Percentiles rank a stretch among this genome's conserved stretches.
phyloP scores from a whole-genome alignment of 179 eudicot genomes.

The Carnegiea gigantea region DNA sequence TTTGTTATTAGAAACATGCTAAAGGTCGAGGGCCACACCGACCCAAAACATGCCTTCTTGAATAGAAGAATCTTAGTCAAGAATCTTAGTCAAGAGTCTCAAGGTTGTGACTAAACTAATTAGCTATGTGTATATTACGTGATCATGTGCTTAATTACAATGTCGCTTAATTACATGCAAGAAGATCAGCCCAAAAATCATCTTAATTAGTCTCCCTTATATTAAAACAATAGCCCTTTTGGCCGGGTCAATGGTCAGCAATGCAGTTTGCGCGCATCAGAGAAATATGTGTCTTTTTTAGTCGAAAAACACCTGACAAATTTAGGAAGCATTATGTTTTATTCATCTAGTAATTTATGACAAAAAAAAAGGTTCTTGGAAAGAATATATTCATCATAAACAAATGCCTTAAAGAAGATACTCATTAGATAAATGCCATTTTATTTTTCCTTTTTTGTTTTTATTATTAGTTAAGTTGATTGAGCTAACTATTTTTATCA shows the following conservation, averaged over 20 bases:
- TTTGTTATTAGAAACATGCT: neutral
- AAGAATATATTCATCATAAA: slow-evolving; percentile 2
- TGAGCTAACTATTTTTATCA: too few relatives aligned
- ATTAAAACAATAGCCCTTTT: slow-evolving; percentile 4
- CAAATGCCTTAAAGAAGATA: neutral
- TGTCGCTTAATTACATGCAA: slow-evolving; percentile 10
- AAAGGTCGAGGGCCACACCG: slow-evolving; percentile 3
- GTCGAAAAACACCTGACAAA: neutral
- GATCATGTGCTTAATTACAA: slow-evolving; percentile 9
- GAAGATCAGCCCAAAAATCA: slow-evolving; percentile 3
- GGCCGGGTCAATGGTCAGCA: slow-evolving; percentile 17
- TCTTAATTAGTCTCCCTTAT: neutral
- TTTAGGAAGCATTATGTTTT: slow-evolving; percentile 13
- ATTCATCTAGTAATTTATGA: neutral
- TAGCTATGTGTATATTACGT: neutral
- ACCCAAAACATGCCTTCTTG: neutral
- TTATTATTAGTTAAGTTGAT: too few relatives aligned
- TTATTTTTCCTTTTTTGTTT: neutral
- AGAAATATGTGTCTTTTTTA: neutral
- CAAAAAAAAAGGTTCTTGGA: neutral
- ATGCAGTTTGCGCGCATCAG: neutral
- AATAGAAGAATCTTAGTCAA: neutral
- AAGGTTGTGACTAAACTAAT: neutral
- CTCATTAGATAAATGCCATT: neutral
- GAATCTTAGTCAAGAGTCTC: too few relatives aligned